phyloP scores from a whole-genome alignment of 441 rosid genomes.

The Bruguiera hainesii region DNA sequence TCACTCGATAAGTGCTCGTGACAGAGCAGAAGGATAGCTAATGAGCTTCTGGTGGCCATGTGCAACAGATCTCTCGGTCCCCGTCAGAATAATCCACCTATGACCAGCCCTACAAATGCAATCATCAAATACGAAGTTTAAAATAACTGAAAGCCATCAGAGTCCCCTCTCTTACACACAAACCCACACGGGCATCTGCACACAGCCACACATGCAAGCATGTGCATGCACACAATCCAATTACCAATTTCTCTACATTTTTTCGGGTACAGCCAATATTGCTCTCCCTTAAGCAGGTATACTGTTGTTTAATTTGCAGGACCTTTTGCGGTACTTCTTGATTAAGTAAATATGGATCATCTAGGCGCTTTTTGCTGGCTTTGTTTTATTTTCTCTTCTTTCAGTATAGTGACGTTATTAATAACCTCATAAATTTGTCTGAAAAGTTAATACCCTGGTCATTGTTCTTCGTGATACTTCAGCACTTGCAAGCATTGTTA shows the following conservation, averaged over 20 bases:
- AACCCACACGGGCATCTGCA: too few species aligned
- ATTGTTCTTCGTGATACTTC: background rate
- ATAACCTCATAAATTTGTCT: slow-evolving; percentile 4
- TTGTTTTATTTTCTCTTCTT: background rate
- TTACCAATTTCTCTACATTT: too few species aligned
- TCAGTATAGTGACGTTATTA: background rate
- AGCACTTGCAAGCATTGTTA: background rate
- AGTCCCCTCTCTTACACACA: background rate
- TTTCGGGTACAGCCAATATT: too few species aligned
- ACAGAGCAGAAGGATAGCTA: background rate
- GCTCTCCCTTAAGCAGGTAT: too few species aligned
- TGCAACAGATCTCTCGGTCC: background rate
- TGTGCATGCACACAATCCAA: too few species aligned
- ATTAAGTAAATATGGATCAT: background rate
- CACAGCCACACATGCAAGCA: too few species aligned
- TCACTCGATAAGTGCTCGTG: background rate
- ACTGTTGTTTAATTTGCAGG: background rate
- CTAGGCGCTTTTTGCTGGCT: background rate
- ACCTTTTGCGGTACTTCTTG: background rate
- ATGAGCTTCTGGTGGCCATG: background rate
- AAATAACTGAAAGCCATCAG: background rate
- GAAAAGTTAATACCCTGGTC: background rate
- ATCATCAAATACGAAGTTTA: background rate
- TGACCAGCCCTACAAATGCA: background rate
- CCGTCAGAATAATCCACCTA: background rate